A percentile compares a stretch with the other conserved stretches of the same genome.
These are phyloP conservation scores for Trypanosomatidae sp. DNA, from an alignment of 208 protist species.

Conservation along the genomic window DNA sequence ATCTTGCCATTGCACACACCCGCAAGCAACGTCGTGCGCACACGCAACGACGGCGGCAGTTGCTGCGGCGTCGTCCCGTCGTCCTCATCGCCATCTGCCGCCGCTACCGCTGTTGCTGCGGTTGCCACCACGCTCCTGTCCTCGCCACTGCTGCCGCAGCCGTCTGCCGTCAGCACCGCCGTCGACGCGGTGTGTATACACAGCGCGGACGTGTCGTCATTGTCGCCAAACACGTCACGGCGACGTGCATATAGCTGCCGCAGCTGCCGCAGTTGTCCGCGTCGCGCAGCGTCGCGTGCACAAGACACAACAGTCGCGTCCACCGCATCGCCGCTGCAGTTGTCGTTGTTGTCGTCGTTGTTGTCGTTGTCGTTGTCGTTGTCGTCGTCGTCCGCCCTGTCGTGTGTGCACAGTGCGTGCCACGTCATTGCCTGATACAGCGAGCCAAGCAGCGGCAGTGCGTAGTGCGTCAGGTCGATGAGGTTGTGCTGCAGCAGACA, in stretches of 20 bases:
- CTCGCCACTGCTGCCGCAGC: too few species aligned
- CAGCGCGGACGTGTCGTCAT: background rate
- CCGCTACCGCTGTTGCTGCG: too few species aligned
- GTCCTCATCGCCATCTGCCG: too few species aligned
- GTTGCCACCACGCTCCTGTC: too few species aligned
- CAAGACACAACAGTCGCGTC: background rate
- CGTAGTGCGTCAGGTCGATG: constrained; percentile 57
- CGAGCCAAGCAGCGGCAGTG: constrained; percentile 33
- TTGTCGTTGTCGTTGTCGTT: background rate
- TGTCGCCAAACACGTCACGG: constrained; percentile 22
- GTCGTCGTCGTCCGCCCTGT: background rate
- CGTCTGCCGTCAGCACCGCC: too few species aligned
- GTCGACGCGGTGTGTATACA: too few species aligned
- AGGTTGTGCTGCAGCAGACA: constrained; percentile 25
- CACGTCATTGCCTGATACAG: constrained; percentile 34
- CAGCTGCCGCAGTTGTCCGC: too few species aligned
- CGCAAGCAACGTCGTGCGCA: too few species aligned
- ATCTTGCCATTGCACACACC: too few species aligned
- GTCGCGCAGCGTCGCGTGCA: background rate
- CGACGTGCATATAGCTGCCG: constrained; percentile 14
- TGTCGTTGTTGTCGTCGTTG: background rate
- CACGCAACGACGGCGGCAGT: too few species aligned
- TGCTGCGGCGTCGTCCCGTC: too few species aligned
- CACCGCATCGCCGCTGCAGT: background rate
- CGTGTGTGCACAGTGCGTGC: background rate